phyloP scores from a whole-genome alignment of 805 yeast genomes.

The Torulaspora franciscae region DNA sequence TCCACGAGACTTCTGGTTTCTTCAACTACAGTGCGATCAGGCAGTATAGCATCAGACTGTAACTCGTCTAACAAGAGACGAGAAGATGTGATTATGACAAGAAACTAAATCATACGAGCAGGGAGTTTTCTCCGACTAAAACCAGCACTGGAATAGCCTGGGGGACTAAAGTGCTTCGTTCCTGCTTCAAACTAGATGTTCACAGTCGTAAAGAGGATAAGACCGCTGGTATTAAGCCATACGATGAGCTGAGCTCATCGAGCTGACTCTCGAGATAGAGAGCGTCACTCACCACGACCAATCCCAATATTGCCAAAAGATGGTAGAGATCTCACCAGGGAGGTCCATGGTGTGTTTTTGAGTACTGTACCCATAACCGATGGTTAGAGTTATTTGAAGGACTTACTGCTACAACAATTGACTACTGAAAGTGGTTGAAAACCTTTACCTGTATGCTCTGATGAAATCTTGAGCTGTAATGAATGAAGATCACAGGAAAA shows the following conservation, averaged over 20 bases:
- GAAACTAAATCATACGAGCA: no score
- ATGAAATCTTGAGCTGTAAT: constrained; percentile 4
- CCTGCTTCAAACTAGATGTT: no score
- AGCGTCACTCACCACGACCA: constrained; percentile 5
- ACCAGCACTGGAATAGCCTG: no score
- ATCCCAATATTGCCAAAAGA: constrained; percentile 5
- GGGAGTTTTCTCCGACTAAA: no score
- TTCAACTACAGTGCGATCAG: no score
- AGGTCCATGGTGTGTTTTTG: not conserved
- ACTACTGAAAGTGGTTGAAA: not conserved
- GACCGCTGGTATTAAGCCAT: no score
- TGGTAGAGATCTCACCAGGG: not conserved
- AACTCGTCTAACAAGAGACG: no score
- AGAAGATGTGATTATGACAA: no score
- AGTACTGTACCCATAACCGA: not conserved
- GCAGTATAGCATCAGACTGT: no score
- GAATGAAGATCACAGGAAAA: constrained; percentile 8
- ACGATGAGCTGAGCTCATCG: not conserved
- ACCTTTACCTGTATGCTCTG: not conserved
- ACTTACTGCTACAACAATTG: not conserved
- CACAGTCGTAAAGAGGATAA: no score
- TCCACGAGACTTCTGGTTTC: no score
- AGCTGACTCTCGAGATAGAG: not conserved
- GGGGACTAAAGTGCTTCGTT: no score
- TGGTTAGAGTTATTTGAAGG: not conserved